A percentile compares a stretch with the other conserved stretches of the same genome.
phyloP scores from a whole-genome alignment of 176 grass and related monocot genomes.

The Hyparrhenia diplandra region DNA sequence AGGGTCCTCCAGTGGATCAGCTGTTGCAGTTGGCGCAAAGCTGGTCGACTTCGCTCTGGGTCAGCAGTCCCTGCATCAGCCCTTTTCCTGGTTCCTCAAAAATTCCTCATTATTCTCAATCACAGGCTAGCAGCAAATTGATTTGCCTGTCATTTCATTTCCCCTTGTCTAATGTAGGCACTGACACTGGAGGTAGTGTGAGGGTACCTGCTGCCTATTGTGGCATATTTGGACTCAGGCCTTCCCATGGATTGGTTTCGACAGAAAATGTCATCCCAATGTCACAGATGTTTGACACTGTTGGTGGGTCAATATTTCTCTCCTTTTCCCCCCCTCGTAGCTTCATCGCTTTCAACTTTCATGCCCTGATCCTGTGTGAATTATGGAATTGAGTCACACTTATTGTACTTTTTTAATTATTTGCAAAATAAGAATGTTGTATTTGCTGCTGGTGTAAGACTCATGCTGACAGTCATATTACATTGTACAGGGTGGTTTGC shows the following conservation, averaged over 20 bases:
- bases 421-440: neutral
- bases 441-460: neutral
- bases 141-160: neutral
- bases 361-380: neutral
- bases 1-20: slow-evolving; percentile 89
- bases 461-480: neutral
- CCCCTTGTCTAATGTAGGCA: slow-evolving; percentile 43
- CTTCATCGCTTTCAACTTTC: neutral
- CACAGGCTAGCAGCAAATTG: neutral
- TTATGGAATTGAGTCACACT: neutral
- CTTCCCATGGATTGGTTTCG: slow-evolving; percentile 70
- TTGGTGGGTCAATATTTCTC: slow-evolving; percentile 45
- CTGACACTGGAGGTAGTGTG: slow-evolving; percentile 84
- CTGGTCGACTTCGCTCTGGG: slow-evolving; percentile 76
- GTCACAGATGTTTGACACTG: slow-evolving; percentile 84
- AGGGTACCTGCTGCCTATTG: slow-evolving; percentile 87
- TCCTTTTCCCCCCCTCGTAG: neutral
- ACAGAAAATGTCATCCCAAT: slow-evolving; percentile 52
- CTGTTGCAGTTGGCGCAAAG: slow-evolving; percentile 66
- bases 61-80: slow-evolving; percentile 3
- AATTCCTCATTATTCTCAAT: neutral
- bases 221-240: slow-evolving; percentile 76
- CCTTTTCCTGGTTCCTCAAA: neutral
- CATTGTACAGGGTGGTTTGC: slow-evolving; percentile 77
- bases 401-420: neutral